Evolutionary conservation across 345 rosid genomes (phyloP).

Genomic region (Geranium brycei): DNA sequence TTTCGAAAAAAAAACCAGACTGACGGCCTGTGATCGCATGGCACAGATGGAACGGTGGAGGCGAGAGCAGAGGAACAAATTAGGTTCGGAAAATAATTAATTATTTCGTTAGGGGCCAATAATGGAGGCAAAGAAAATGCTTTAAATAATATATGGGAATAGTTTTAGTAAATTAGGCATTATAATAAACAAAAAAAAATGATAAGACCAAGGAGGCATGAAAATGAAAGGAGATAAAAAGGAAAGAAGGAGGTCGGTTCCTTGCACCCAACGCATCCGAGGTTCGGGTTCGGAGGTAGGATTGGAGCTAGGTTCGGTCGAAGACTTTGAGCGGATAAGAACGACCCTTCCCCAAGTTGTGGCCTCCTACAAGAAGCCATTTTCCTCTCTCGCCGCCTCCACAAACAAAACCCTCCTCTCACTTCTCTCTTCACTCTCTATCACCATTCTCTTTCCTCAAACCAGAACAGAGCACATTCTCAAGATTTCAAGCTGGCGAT

Average conservation of each 20-base stretch:
- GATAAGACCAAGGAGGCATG: no score
- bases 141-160: no score
- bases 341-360: slow-evolving; percentile 26
- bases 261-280: slow-evolving; percentile 39
- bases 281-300: slow-evolving; percentile 26
- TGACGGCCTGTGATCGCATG: no score
- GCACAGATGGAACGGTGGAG: no score
- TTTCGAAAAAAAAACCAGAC: no score
- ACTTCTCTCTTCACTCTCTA: slow-evolving; percentile 12
- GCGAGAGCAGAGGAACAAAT: no score
- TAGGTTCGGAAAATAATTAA: no score
- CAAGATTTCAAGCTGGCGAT: slow-evolving; percentile 53
- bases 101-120: no score
- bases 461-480: not conserved
- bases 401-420: slow-evolving; percentile 11
- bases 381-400: slow-evolving; percentile 16
- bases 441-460: not conserved
- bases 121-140: no score
- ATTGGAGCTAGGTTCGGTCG: slow-evolving; percentile 29
- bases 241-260: slow-evolving; percentile 30
- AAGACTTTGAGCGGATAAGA: slow-evolving; percentile 54
- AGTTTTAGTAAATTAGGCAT: no score
- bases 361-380: slow-evolving; percentile 8
- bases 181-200: no score
- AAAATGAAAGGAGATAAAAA: no score